Base-by-base conservation (phyloP, 2,329 filamentous ascomycete species). In the Fusarium citri region DNA sequence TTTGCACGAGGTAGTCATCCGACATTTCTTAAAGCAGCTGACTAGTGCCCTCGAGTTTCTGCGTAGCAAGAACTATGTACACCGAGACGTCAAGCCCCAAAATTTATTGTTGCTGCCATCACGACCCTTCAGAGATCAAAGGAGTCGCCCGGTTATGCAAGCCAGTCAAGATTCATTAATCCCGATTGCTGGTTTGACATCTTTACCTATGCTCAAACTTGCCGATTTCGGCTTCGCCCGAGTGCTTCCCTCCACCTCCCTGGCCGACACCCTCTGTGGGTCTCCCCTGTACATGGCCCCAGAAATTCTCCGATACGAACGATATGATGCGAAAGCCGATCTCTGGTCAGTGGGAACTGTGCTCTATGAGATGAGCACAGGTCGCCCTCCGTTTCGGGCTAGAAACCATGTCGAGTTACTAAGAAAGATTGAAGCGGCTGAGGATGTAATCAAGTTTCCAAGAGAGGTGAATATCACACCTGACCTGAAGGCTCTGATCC, bases 221-320 rank as follows among this genome's bases (percentile, higher is more conserved):
- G 96, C 96, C 60, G 96, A 99, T 82, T 99, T 99, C 77, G 96
- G 96, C n/a, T 99, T 99, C 78, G 96, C 96, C 59, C 90, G 96
- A 59, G 94, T 97, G 58, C 83, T 99, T 50, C 95, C 96, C 3
- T 90, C 93, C 10, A 97, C 95, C 0, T 95, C 94, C 8, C 86
- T 99, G 68, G 96, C 96, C 14, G 96, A 99, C 79, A 99, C 96
- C 1, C 88, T 99, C 1, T 99, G 96, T 79, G 96, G 96, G 20
- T 98, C 96, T 15, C 96, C 96, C 12, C 84, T 99, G 26, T 99
- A 99, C 83, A 99, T 99, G 96, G 96, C 96, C 0, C 96, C 96
- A 6, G 96, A 99, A 82, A 99, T 99, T 69, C 85, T 99, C 67
- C 91, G 94, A 64, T 99, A 98, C 76, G 94, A 99, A 79, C 95